Evolutionary conservation across 2,329 filamentous ascomycete genomes (phyloP), one percentile per base, ranked within the genome.

Genomic region (Ophiostoma triangulosporum): DNA sequence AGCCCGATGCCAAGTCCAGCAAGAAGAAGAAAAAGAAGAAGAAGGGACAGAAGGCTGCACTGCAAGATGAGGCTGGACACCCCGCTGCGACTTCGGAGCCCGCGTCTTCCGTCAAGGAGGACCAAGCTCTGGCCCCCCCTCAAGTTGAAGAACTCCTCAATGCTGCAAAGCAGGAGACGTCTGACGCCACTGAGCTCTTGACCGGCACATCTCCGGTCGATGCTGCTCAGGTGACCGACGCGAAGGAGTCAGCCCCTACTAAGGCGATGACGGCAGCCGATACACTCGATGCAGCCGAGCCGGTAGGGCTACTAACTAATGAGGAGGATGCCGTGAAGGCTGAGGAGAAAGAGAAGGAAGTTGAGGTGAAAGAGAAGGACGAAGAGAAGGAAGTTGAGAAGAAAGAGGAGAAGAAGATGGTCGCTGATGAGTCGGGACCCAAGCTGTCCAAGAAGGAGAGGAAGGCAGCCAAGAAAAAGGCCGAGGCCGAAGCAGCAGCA

Each of bases 361-460:
- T n/a, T 9, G 43, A 48, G 43, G 6, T 11, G 15, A 20, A 48
- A 4, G 15, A 29, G 43, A 31, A 27, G 17, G 20, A 6, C n/a
- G 40, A 15, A 11, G 24, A 46, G 43, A 31, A 29, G 17, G 29
- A 20, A 22, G 40, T 4, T 27, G 46, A 31, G 12, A 5, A 17
- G 29, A 24, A 32, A 4, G 8, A 49, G 29, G 26, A 11, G 15
- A 3, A 17, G 8, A 26, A 29, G 17, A n/a, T 24, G 22, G 22
- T 17, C 11, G 29, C 29, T 20, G n/a, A 17, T 1, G 29, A 32
- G 15, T 17, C 45, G 14, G 12, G 15, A 11, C 15, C 26, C 4
- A 49, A 49, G 29, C 29, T 49, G 29, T 49, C 46, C 27, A 49
- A 49, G 46, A 49, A 49, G 31, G 46, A 49, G 40, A 48, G 27